Conservation (phyloP, 148 eudicot genomes). For the Polygonum maritimum region DNA sequence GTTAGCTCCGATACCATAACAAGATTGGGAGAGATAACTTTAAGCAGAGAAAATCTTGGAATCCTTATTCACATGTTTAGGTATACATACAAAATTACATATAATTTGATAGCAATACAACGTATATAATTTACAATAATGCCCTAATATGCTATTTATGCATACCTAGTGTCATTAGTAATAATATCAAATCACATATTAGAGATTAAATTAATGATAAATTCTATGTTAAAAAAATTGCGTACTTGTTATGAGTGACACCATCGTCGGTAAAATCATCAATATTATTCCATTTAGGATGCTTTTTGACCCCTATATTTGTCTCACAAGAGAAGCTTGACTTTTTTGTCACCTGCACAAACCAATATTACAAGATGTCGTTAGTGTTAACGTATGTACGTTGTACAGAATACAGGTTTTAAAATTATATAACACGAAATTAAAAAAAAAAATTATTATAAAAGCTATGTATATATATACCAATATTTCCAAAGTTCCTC, state of each 20-base stretch:
- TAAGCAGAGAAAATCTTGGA: too few species aligned
- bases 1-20: too few species aligned
- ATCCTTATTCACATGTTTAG: too few species aligned
- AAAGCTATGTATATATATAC: background rate
- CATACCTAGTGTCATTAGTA: background rate
- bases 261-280: slow-evolving; percentile 42
- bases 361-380: background rate
- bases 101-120: too few species aligned
- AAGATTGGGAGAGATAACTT: too few species aligned
- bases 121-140: too few species aligned
- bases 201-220: too few species aligned
- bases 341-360: slow-evolving; percentile 34
- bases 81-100: too few species aligned
- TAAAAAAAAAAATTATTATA: background rate
- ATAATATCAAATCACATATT: too few species aligned
- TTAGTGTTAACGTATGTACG: background rate
- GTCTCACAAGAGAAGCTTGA: slow-evolving; percentile 46
- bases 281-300: slow-evolving; percentile 43
- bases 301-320: slow-evolving; percentile 49
- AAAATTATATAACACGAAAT: background rate
- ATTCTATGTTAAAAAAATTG: too few species aligned
- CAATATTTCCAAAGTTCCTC: background rate
- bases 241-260: background rate
- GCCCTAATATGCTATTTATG: too few species aligned
- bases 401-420: background rate